A percentile compares a stretch with the other conserved stretches of the same genome.
Evolutionary conservation across 306 rosid genomes (phyloP).

Genomic region (Corylus americana): DNA sequence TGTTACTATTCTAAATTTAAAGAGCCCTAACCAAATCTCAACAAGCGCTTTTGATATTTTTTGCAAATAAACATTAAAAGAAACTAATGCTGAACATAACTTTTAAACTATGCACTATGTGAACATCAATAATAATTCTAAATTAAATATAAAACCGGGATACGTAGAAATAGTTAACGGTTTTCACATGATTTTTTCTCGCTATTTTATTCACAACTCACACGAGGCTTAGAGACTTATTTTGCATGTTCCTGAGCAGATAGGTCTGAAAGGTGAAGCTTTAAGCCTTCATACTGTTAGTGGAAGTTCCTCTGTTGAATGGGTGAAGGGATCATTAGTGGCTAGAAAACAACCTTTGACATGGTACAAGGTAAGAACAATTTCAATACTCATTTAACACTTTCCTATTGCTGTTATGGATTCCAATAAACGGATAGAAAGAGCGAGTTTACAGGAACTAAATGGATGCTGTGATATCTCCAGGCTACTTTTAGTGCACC

Average conservation of each 20-base stretch:
- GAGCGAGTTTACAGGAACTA: constrained; percentile 3
- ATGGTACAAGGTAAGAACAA: constrained; percentile 86
- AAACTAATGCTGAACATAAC: neutral
- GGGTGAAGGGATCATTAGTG: constrained; percentile 69
- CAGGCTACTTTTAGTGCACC: constrained; percentile 79
- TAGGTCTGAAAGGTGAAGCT: constrained; percentile 85
- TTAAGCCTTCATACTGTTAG: constrained; percentile 63
- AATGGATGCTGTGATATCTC: constrained; percentile 24
- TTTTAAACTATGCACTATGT: neutral
- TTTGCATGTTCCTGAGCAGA: constrained; percentile 46
- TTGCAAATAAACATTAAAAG: neutral
- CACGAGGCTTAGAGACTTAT: neutral
- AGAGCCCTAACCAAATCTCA: neutral
- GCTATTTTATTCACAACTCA: neutral
- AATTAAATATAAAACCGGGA: neutral
- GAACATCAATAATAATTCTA: neutral
- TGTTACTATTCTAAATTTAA: neutral
- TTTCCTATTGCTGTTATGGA: constrained; percentile 4
- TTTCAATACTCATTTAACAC: constrained; percentile 12
- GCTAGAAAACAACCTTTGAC: constrained; percentile 70
- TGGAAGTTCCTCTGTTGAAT: constrained; percentile 81
- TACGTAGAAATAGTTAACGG: neutral
- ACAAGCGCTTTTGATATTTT: neutral
- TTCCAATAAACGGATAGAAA: constrained; percentile 13
- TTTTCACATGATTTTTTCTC: neutral